A percentile compares a stretch with the other conserved stretches of the same genome.
Conservation (phyloP, 1,284 basidiomycete genomes). For the Athelia psychrophila region DNA sequence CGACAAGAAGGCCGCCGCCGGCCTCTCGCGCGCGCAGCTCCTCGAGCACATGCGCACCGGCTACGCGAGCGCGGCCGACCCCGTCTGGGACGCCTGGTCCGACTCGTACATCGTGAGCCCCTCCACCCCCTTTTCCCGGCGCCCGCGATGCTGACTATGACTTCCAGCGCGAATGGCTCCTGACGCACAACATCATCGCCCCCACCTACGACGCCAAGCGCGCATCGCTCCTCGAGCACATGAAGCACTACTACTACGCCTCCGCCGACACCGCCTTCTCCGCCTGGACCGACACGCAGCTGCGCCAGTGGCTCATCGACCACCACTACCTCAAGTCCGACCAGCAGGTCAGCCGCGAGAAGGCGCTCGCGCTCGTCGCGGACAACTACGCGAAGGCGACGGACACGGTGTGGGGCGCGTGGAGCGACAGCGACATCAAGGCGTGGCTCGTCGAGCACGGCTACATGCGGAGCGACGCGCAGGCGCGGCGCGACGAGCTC, state of each 20-base stretch:
- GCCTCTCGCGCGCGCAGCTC: slow-evolving; percentile 57
- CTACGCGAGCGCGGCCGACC: slow-evolving; percentile 60
- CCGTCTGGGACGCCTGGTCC: slow-evolving; percentile 83
- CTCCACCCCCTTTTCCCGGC: background rate
- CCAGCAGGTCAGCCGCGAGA: slow-evolving; percentile 69
- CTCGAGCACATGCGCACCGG: slow-evolving; percentile 64
- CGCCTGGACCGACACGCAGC: slow-evolving; percentile 67
- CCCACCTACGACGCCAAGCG: slow-evolving; percentile 60
- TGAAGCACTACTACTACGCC: slow-evolving; percentile 81
- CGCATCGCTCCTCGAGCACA: slow-evolving; percentile 65
- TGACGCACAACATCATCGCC: slow-evolving; percentile 70
- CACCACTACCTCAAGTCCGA: slow-evolving; percentile 69
- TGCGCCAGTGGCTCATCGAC: slow-evolving; percentile 71
- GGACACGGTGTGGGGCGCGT: slow-evolving; percentile 68
- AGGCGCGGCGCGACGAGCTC: slow-evolving; percentile 73
- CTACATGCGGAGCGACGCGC: slow-evolving; percentile 64
- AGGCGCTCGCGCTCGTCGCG: slow-evolving; percentile 70
- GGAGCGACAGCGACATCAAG: slow-evolving; percentile 78
- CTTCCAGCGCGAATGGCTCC: slow-evolving; percentile 75
- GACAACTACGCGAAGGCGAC: slow-evolving; percentile 75
- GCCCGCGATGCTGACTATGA: slow-evolving; percentile 1
- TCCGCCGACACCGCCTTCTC: slow-evolving; percentile 60
- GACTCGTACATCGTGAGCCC: slow-evolving; percentile 74
- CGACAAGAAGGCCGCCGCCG: slow-evolving; percentile 61
- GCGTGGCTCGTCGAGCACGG: slow-evolving; percentile 78